Evolutionary conservation across 257 asterid genomes (phyloP).

Genomic region (Plectranthus barbatus): DNA sequence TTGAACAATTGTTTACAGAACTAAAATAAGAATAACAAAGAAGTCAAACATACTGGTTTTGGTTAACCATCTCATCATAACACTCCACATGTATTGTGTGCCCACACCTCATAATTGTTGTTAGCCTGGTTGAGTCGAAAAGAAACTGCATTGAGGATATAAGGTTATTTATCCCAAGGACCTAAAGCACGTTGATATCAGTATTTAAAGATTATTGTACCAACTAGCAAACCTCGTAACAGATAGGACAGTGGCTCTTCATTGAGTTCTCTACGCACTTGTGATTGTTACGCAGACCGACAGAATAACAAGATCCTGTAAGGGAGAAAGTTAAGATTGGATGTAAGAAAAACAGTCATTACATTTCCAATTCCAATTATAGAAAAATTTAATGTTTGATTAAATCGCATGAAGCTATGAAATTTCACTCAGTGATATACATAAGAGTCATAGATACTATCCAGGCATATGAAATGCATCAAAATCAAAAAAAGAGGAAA

Average conservation of each 20-base stretch:
- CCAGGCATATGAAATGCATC: not conserved
- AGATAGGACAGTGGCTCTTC: conserved; percentile 91
- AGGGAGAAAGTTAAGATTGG: not conserved
- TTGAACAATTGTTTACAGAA: not conserved
- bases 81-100: conserved; percentile 85
- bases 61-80: conserved; percentile 44
- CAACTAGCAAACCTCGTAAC: conserved; percentile 61
- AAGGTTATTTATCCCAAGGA: conserved; percentile 1
- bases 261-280: conserved; percentile 76
- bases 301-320: conserved; percentile 83
- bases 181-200: not conserved
- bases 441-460: not conserved
- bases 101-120: conserved; percentile 76
- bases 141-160: conserved; percentile 53
- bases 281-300: conserved; percentile 60
- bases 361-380: not conserved
- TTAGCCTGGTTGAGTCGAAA: conserved; percentile 70
- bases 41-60: conserved; percentile 49
- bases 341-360: not conserved
- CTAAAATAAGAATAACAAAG: not conserved
- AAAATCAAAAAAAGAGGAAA: not conserved
- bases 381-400: not conserved
- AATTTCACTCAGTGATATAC: not conserved
- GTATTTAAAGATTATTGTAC: not conserved
- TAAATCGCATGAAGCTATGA: not conserved